phyloP scores from a whole-genome alignment of 176 grass and related monocot genomes.

The Alloteropsis semialata region DNA sequence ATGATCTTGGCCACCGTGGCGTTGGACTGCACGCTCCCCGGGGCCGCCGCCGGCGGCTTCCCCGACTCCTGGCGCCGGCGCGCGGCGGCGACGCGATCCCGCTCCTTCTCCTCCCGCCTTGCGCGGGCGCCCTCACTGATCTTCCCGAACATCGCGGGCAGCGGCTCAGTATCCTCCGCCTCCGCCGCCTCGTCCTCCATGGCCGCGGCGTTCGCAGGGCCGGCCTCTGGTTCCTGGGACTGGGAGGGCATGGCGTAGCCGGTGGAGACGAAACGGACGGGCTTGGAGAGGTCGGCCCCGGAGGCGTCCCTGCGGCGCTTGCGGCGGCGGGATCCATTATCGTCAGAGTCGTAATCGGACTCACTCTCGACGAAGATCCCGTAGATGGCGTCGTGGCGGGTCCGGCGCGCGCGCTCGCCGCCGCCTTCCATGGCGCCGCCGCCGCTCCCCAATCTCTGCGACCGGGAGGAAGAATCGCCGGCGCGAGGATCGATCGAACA shows the following conservation, averaged over 20 bases:
- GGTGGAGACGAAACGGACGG: slow-evolving; percentile 47
- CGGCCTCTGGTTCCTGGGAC: background rate
- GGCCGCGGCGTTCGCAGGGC: background rate
- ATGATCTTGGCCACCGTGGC: slow-evolving; percentile 57
- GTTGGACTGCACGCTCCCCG: slow-evolving; percentile 36
- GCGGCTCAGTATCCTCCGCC: background rate
- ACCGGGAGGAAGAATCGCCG: background rate
- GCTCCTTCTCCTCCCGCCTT: slow-evolving; percentile 61
- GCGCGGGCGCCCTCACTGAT: slow-evolving; percentile 54
- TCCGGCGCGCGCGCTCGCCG: slow-evolving; percentile 40
- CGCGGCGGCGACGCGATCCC: slow-evolving; percentile 23
- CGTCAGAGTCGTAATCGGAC: slow-evolving; percentile 32
- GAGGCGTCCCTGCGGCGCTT: slow-evolving; percentile 26
- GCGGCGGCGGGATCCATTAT: slow-evolving; percentile 4
- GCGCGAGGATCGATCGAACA: background rate
- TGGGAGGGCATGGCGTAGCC: slow-evolving; percentile 19
- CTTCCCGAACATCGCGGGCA: background rate
- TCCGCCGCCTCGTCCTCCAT: background rate
- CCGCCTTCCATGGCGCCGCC: slow-evolving; percentile 36
- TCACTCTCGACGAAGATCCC: slow-evolving; percentile 42
- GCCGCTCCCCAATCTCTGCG: background rate
- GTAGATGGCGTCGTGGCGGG: slow-evolving; percentile 50
- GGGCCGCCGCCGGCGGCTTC: background rate
- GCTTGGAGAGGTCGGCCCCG: slow-evolving; percentile 41
- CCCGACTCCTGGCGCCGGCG: slow-evolving; percentile 17